A percentile compares a stretch with the other conserved stretches of the same genome.
These are phyloP conservation scores for Stellera chamaejasme DNA, from an alignment of 345 rosid species.

Conservation along the genomic window DNA sequence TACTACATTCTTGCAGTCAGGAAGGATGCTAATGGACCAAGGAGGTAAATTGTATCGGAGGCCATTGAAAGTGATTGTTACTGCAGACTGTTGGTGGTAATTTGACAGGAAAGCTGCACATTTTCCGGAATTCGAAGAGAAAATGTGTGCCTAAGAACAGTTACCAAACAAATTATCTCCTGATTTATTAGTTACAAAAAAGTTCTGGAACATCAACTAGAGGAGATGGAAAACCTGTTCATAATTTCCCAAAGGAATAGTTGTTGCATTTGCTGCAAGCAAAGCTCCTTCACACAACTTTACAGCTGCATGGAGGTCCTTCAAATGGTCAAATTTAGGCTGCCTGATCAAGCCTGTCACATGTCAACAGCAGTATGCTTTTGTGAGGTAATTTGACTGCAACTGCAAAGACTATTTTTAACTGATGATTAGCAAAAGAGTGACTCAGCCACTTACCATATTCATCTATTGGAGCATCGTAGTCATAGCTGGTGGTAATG, in stretches of 20 bases:
- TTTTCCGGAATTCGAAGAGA: slow-evolving; percentile 37
- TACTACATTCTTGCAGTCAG: slow-evolving; percentile 58
- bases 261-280: slow-evolving; percentile 38
- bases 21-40: slow-evolving; percentile 95
- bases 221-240: slow-evolving; percentile 39
- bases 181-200: neutral
- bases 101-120: slow-evolving; percentile 88
- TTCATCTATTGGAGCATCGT: slow-evolving; percentile 68
- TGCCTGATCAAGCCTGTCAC: slow-evolving; percentile 64
- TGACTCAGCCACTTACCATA: slow-evolving; percentile 34
- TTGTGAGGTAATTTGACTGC: neutral
- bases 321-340: slow-evolving; percentile 72
- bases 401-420: neutral
- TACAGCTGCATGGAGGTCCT: slow-evolving; percentile 61
- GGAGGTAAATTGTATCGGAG: slow-evolving; percentile 58
- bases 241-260: slow-evolving; percentile 46
- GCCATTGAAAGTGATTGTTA: slow-evolving; percentile 45
- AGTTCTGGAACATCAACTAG: neutral
- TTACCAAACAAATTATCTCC: neutral
- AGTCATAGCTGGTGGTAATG: slow-evolving; percentile 63
- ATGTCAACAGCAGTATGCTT: slow-evolving; percentile 4
- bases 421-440: neutral
- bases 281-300: slow-evolving; percentile 63
- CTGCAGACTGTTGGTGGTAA: slow-evolving; percentile 31
- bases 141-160: slow-evolving; percentile 53